A percentile compares a stretch with the other conserved stretches of the same genome.
These are phyloP conservation scores for Fusarium sp. DNA, from an alignment of 2,329 filamentous ascomycete genomes.

Conservation along the genomic window DNA sequence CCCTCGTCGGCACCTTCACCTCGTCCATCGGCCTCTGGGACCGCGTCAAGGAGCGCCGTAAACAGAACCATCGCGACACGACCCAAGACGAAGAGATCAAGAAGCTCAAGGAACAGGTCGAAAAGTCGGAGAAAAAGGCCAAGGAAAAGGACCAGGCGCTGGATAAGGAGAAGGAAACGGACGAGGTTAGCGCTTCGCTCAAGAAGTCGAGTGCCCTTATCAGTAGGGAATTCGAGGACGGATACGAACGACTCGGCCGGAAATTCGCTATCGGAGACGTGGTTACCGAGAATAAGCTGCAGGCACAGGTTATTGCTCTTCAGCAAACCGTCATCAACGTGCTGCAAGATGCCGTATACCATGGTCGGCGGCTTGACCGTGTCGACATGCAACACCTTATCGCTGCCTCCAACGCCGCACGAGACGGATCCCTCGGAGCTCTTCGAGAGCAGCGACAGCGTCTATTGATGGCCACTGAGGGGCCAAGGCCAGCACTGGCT, in stretches of 20 bases:
- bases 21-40: constrained; percentile 44
- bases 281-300: constrained; percentile 40
- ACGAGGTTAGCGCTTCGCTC: constrained; percentile 38
- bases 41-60: constrained; percentile 39
- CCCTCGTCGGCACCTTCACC: constrained; percentile 42
- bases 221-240: constrained; percentile 41
- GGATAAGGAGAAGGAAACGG: constrained; percentile 2
- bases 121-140: constrained; percentile 9
- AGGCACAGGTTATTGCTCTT: constrained; percentile 41
- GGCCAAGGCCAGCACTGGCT: constrained; percentile 22
- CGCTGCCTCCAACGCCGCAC: constrained; percentile 39
- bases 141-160: background rate
- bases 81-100: constrained; percentile 43
- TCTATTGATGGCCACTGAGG: constrained; percentile 21
- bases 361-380: constrained; percentile 36
- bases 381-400: constrained; percentile 39
- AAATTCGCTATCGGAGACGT: constrained; percentile 41
- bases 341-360: constrained; percentile 37
- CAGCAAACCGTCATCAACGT: constrained; percentile 44
- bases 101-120: constrained; percentile 37
- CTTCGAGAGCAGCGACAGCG: constrained; percentile 38
- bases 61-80: constrained; percentile 37
- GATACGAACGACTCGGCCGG: constrained; percentile 35
- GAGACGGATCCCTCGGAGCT: constrained; percentile 35
- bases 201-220: constrained; percentile 38